Base-by-base conservation (phyloP, 1,284 basidiomycete genomes). In the Ganoderma lingzhi region DNA sequence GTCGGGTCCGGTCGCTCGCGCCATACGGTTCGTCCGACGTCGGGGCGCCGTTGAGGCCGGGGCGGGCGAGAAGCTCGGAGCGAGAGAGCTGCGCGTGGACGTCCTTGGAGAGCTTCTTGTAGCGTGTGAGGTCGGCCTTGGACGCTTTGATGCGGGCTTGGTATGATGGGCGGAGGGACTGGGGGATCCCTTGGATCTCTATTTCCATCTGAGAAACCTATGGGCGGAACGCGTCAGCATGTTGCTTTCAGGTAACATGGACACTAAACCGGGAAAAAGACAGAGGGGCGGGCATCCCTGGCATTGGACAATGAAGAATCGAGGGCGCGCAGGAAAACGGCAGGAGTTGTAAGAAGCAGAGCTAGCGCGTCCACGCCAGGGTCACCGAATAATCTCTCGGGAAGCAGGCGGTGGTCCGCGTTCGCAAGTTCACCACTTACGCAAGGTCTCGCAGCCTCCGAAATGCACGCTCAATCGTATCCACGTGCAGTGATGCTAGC, bases 201-300 rank as follows among this genome's bases (percentile, higher is more conserved):
- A 99, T 94, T 82, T 99, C 97, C 97, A 99, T 99, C 88, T 99
- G 98, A 45, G 95, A 96, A 73, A 98, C 88, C 96, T 35, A 35
- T 3, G 35, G 23, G 56, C 55, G 69, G 72, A 74, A 71, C 30
- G 42, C 23, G 56, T 37, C 37, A 63, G 35, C 35, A 35, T 6
- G 6, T 35, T 35, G 3, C 35, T 35, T 35, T 35, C 35, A 6
- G 35, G 35, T 6, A 35, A n/a, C n/a, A 6, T 35, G 6, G 35
- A 6, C 35, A 35, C 3, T 6, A 3, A 6, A 35, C 35, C 35
- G 35, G 35, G 3, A 6, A 6, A 35, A 35, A 35, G 35, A 6
- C 6, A 35, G 35, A 35, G 35, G 35, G n/a, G n/a, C 12, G 9
- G 23, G 9, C 6, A 23, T 35, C 35, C 12, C 23, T 12, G 23